phyloP scores from a whole-genome alignment of 225 moss, liverwort and hornwort genomes.

The Straminergon stramineum region DNA sequence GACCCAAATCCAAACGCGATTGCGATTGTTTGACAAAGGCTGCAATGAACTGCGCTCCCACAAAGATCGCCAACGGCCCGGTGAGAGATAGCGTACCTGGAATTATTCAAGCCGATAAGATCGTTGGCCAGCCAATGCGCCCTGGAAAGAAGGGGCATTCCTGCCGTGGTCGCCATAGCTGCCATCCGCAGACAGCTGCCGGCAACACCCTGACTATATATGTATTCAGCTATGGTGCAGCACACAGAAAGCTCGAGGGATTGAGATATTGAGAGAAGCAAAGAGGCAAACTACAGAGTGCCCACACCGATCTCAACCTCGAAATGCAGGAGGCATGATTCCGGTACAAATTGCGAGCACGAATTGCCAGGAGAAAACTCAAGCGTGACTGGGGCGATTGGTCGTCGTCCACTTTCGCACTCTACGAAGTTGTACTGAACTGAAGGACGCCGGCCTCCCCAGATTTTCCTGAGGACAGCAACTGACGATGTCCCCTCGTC shows the following conservation, averaged over 20 bases:
- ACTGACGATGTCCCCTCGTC: neutral
- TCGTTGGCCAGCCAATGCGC: neutral
- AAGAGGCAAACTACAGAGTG: neutral
- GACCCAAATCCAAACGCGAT: neutral
- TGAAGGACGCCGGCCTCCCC: neutral
- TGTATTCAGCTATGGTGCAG: neutral
- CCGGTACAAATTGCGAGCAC: neutral
- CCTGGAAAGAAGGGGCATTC: neutral
- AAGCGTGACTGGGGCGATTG: too few species aligned
- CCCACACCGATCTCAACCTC: neutral
- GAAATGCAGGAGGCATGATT: neutral
- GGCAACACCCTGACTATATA: neutral
- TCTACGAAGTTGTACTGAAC: neutral
- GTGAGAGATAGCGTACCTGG: neutral
- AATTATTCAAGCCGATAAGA: neutral
- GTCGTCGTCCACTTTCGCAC: neutral
- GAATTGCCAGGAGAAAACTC: neutral
- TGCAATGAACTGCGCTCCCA: neutral
- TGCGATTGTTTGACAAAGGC: neutral
- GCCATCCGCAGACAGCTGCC: neutral
- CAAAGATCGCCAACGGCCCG: neutral
- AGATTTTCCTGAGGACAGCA: neutral
- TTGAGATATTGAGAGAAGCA: neutral
- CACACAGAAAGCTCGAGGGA: neutral
- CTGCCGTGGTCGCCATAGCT: neutral